Percentiles rank a stretch among this genome's conserved stretches.
Evolutionary conservation across 2,329 filamentous ascomycete species (phyloP).

Genomic region (Malbranchea zuffiana): DNA sequence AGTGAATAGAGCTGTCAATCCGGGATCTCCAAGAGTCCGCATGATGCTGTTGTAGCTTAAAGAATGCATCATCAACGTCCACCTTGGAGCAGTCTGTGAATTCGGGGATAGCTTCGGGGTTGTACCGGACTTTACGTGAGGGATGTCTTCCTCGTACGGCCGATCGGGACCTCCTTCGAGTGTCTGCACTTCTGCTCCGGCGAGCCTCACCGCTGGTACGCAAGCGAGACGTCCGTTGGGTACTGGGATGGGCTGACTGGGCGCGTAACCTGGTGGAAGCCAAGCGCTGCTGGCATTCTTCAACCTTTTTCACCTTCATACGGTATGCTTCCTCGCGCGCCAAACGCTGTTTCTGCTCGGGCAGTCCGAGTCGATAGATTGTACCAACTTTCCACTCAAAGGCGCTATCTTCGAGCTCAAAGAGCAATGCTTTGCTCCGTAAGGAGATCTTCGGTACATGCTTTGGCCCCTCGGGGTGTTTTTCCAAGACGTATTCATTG

Average conservation of each 20-base stretch:
- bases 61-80: constrained; percentile 63
- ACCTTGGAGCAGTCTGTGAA: constrained; percentile 64
- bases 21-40: constrained; percentile 84
- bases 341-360: constrained; percentile 81
- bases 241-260: constrained; percentile 40
- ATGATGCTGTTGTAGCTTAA: constrained; percentile 67
- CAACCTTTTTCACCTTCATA: constrained; percentile 74
- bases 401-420: constrained; percentile 88
- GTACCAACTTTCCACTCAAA: constrained; percentile 96
- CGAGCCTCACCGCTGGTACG: constrained; percentile 29
- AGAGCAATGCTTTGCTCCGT: constrained; percentile 67
- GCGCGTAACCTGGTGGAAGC: constrained; percentile 43
- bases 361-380: constrained; percentile 79
- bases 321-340: constrained; percentile 84
- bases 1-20: constrained; percentile 64
- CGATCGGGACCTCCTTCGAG: constrained; percentile 24
- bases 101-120: constrained; percentile 63
- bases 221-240: constrained; percentile 29
- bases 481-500: constrained; percentile 78
- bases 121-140: constrained; percentile 49
- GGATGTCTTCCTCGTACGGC: constrained; percentile 25
- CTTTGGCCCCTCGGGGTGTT: constrained; percentile 76
- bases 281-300: constrained; percentile 49
- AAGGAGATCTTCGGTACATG: constrained; percentile 75
- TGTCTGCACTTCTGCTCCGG: constrained; percentile 49